phyloP scores from a whole-genome alignment of 1,284 basidiomycete species.

The Malassezia equina region DNA sequence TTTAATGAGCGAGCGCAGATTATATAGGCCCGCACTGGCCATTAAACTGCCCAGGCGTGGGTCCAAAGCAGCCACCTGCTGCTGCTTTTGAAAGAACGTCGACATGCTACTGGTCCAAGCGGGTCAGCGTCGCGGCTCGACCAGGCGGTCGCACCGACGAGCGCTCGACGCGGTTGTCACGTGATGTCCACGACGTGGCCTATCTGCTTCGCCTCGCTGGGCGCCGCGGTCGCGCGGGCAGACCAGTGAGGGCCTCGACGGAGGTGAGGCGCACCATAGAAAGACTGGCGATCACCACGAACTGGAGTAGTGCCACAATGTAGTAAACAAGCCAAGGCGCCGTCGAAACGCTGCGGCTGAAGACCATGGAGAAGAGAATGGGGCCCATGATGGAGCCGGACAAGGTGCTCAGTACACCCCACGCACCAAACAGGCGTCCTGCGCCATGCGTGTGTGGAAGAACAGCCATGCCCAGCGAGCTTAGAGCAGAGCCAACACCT shows the following conservation, averaged over 20 bases:
- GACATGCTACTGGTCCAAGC: slow-evolving; percentile 26
- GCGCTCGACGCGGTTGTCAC: background rate
- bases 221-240: slow-evolving; percentile 8
- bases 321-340: slow-evolving; percentile 10
- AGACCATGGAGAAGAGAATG: slow-evolving; percentile 33
- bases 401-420: slow-evolving; percentile 37
- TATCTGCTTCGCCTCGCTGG: background rate
- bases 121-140: background rate
- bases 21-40: slow-evolving; percentile 46
- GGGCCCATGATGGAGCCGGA: slow-evolving; percentile 37
- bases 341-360: slow-evolving; percentile 9
- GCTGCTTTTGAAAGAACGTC: slow-evolving; percentile 46
- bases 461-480: slow-evolving; percentile 39
- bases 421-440: slow-evolving; percentile 44
- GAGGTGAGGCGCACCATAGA: slow-evolving; percentile 1
- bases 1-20: slow-evolving; percentile 50
- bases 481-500: slow-evolving; percentile 38
- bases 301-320: slow-evolving; percentile 6
- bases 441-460: slow-evolving; percentile 34
- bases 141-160: background rate
- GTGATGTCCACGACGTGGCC: background rate
- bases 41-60: slow-evolving; percentile 46
- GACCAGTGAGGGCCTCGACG: background rate
- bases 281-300: background rate
- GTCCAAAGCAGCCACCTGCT: slow-evolving; percentile 47